Percentiles rank a stretch among this genome's conserved stretches.
These are phyloP conservation scores for Plasmodium falciparum DNA, from an alignment of 169 alveolate species.

Conservation along the genomic window DNA sequence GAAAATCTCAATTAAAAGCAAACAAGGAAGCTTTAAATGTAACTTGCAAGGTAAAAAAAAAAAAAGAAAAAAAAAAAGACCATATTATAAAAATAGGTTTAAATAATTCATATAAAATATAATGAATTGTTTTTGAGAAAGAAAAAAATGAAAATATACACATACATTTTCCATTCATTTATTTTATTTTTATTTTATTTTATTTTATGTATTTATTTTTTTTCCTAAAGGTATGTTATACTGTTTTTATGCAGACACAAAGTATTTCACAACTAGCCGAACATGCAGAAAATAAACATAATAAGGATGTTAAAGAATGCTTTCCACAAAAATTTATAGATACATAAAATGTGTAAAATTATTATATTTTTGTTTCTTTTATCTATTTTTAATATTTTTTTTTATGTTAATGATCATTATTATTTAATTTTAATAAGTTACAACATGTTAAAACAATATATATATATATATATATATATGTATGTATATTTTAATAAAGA, in stretches of 20 bases:
- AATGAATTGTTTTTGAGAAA: no score
- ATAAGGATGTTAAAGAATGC: constrained; percentile 76
- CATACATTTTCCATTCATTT: no score
- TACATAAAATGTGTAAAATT: constrained; percentile 2
- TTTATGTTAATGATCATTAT: neutral
- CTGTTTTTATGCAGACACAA: constrained; percentile 77
- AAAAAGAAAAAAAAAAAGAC: no score
- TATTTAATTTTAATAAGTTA: no score
- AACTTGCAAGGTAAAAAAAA: constrained; percentile 47
- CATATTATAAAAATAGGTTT: neutral
- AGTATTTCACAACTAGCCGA: constrained; percentile 77
- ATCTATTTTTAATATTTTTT: neutral
- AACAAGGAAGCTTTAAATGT: constrained; percentile 73
- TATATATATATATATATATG: no score
- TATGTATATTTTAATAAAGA: no score
- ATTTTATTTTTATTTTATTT: neutral
- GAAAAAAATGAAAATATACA: no score
- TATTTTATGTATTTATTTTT: neutral
- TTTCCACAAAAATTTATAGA: constrained; percentile 71
- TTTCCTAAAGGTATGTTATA: constrained; percentile 63
- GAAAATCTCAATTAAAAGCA: constrained; percentile 73
- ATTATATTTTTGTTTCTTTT: neutral
- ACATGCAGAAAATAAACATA: constrained; percentile 75
- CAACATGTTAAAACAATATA: no score
- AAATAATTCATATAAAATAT: neutral